These are phyloP conservation scores for Conringia planisiliqua DNA, from an alignment of 345 rosid genomes.

Conservation along the genomic window DNA sequence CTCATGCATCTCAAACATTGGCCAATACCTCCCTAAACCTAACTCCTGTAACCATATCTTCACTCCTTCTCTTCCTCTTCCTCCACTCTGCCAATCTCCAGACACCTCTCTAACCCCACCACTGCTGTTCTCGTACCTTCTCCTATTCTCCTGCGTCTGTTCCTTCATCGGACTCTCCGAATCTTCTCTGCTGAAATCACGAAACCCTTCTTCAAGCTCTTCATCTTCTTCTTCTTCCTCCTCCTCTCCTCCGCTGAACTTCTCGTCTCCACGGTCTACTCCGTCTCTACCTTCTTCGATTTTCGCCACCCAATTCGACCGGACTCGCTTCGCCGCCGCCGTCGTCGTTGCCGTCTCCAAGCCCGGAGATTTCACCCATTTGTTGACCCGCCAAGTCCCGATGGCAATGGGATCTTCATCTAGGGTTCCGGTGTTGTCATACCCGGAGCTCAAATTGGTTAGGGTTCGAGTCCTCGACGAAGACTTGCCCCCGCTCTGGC, in stretches of 20 bases:
- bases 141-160: constrained; percentile 35
- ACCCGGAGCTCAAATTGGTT: constrained; percentile 47
- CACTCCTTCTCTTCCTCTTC: constrained; percentile 31
- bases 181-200: constrained; percentile 57
- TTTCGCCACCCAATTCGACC: constrained; percentile 67
- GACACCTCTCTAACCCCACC: constrained; percentile 32
- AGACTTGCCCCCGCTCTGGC: constrained; percentile 33
- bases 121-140: constrained; percentile 24
- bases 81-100: constrained; percentile 47
- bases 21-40: constrained; percentile 73
- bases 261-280: constrained; percentile 42
- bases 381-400: constrained; percentile 69
- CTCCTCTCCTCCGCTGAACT: constrained; percentile 49
- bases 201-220: constrained; percentile 46
- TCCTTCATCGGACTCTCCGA: constrained; percentile 68
- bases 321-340: constrained; percentile 42
- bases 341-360: constrained; percentile 1
- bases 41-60: constrained; percentile 30
- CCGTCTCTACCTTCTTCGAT: constrained; percentile 33
- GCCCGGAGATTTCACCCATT: constrained; percentile 25
- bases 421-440: constrained; percentile 51
- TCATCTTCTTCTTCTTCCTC: constrained; percentile 52
- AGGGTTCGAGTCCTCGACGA: constrained; percentile 58
- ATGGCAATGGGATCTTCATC: constrained; percentile 55
- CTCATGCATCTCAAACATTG: constrained; percentile 82